Conservation (phyloP, 495 filamentous ascomycete species). For the Lepraria neglecta region DNA sequence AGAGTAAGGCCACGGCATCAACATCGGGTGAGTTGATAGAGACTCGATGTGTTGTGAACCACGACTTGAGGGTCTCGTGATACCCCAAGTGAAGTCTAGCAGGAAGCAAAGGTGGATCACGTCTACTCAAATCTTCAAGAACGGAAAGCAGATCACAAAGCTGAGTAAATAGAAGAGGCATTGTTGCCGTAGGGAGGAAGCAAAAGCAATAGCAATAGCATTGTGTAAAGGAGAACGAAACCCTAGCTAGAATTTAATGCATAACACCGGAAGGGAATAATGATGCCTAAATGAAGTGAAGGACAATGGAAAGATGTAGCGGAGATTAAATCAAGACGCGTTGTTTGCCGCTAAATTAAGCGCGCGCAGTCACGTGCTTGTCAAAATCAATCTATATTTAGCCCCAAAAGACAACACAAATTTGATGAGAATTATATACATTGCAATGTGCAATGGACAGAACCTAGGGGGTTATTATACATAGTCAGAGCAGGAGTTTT, state of each 20-base stretch:
- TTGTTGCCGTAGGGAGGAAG: slow-evolving; percentile 25
- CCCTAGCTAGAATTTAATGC: neutral
- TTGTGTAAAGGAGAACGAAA: neutral
- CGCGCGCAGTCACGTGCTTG: slow-evolving; percentile 8
- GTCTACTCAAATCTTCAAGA: slow-evolving; percentile 39
- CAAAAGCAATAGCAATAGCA: neutral
- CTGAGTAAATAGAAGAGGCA: slow-evolving; percentile 57
- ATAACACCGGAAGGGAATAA: neutral
- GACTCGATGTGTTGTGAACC: slow-evolving; percentile 54
- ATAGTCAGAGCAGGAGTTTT: too few species aligned
- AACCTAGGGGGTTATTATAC: too few species aligned
- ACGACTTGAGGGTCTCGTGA: slow-evolving; percentile 38
- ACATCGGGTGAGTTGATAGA: slow-evolving; percentile 46
- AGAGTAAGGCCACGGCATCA: slow-evolving; percentile 56
- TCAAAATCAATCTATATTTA: too few species aligned
- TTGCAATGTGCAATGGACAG: too few species aligned
- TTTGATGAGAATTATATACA: too few species aligned
- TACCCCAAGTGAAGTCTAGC: slow-evolving; percentile 27
- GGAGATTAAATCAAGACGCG: neutral
- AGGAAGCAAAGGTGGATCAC: slow-evolving; percentile 24
- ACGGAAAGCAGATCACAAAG: slow-evolving; percentile 56
- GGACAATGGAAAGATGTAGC: neutral
- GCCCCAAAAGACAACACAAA: too few species aligned
- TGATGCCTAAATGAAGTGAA: neutral
- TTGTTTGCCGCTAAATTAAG: neutral